Base-by-base conservation (phyloP, 1,284 basidiomycete species). In the Uromyces viciae-fabae region DNA sequence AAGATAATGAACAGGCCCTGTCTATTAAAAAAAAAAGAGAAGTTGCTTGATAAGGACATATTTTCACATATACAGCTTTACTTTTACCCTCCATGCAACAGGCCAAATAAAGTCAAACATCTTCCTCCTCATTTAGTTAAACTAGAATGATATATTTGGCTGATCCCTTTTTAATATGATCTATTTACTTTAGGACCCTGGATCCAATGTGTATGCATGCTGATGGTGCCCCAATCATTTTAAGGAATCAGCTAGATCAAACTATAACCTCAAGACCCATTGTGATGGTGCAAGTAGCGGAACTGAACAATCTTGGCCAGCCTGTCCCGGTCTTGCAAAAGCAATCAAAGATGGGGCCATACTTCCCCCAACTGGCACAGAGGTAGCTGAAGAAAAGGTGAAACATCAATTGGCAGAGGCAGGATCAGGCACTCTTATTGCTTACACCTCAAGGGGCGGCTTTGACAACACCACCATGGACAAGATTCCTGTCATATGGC, bases 401-500 rank as follows among this genome's bases (percentile, higher is more conserved):
- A n/a, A n/a, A n/a, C n/a, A n/a, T n/a, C n/a, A n/a, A n/a, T n/a
- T n/a, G n/a, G n/a, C n/a, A n/a, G n/a, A n/a, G n/a, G n/a, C n/a
- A n/a, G n/a, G n/a, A n/a, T 19, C 68, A 43, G 68, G 68, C 1
- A 71, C 38, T 11, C 25, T 71, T 11, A 49, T 46, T 71, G 25
- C 36, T 2, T 71, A 19, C 22, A 49, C 46, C 14, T 46, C 68
- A 42, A 71, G 28, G 42, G 38, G 46, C 5, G 8, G 5, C 8
- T 71, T 71, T 71, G 58, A 60, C 58, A 60, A 60, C 22, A 31
- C 58, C 2, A 60, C 58, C 28, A 33, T 60, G n/a, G 36, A 60
- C 5, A 60, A 60, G 19, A 25, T 60, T 8, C 31, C 36, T 31
- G 9, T 60, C 25, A 60, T 60, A 28, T 60, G 58, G 58, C 31